Evolutionary conservation across 371 early-diverging fungal genomes (phyloP).

Genomic region (Mucor sp.): DNA sequence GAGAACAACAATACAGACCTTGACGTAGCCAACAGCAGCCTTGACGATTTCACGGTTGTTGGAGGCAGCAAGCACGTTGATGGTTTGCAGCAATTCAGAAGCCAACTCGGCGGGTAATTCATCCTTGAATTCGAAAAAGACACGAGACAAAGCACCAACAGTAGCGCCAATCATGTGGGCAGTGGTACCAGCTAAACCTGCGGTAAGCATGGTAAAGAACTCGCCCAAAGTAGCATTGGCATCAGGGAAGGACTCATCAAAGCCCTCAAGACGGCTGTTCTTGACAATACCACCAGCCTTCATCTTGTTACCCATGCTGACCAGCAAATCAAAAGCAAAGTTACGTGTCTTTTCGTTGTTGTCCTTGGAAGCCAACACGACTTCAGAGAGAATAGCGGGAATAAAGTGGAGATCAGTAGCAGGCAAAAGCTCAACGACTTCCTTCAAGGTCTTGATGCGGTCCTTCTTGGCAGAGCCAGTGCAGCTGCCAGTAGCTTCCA

Average conservation of each 20-base stretch:
- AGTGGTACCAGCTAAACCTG: constrained; percentile 92
- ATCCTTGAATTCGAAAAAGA: constrained; percentile 89
- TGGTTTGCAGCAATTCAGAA: constrained; percentile 67
- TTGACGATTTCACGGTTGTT: constrained; percentile 91
- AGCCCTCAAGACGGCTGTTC: constrained; percentile 54
- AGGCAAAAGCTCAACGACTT: constrained; percentile 57
- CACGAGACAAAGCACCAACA: constrained; percentile 78
- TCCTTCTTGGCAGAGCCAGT: constrained; percentile 69
- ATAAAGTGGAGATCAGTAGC: constrained; percentile 77
- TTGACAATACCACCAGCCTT: constrained; percentile 70
- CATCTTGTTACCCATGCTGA: constrained; percentile 90
- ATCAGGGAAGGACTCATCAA: constrained; percentile 58
- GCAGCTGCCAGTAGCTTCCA: constrained; percentile 58
- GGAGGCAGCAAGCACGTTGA: constrained; percentile 76
- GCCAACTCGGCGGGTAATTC: constrained; percentile 60
- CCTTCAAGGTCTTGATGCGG: constrained; percentile 64
- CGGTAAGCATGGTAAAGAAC: constrained; percentile 87
- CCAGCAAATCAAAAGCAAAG: constrained; percentile 83
- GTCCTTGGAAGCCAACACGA: constrained; percentile 92
- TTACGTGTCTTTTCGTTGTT: constrained; percentile 86
- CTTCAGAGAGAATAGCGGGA: constrained; percentile 87
- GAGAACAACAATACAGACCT: constrained; percentile 86
- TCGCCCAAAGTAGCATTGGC: constrained; percentile 58
- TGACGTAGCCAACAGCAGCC: constrained; percentile 90
- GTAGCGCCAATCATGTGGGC: constrained; percentile 94